Conservation (phyloP, 108 stramenopile genomes). For the Cyclotella atomus region DNA sequence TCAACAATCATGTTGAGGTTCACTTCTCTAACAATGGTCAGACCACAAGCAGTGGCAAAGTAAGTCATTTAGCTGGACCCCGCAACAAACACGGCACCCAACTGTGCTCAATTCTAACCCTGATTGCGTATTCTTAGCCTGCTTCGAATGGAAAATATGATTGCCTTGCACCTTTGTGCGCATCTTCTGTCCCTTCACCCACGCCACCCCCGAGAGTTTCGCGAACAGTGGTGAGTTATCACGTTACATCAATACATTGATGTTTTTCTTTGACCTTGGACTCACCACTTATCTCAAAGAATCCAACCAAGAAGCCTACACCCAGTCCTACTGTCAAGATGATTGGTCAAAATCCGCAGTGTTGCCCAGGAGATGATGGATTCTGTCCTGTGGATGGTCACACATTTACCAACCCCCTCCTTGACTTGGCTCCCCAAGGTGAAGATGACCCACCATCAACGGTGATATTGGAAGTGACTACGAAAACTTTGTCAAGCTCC, state of each 20-base stretch:
- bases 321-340: background rate
- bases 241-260: no score
- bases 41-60: background rate
- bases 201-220: background rate
- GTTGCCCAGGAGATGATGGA: conserved; percentile 10
- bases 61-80: no score
- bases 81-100: no score
- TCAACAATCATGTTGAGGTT: conserved; percentile 11
- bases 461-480: background rate
- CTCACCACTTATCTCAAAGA: background rate
- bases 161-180: no score
- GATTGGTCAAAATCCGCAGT: background rate
- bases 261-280: background rate
- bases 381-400: background rate
- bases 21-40: background rate
- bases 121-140: no score
- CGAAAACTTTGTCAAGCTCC: background rate
- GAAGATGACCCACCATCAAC: background rate
- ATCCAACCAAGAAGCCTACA: background rate
- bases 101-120: no score
- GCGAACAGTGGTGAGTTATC: background rate
- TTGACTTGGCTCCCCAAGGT: background rate
- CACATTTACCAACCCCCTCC: background rate
- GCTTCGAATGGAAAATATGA: no score
- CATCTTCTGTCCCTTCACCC: background rate